Evolutionary conservation across 129 eudicot species (phyloP).

Genomic region (sunflower (Helianthus annuus)): DNA sequence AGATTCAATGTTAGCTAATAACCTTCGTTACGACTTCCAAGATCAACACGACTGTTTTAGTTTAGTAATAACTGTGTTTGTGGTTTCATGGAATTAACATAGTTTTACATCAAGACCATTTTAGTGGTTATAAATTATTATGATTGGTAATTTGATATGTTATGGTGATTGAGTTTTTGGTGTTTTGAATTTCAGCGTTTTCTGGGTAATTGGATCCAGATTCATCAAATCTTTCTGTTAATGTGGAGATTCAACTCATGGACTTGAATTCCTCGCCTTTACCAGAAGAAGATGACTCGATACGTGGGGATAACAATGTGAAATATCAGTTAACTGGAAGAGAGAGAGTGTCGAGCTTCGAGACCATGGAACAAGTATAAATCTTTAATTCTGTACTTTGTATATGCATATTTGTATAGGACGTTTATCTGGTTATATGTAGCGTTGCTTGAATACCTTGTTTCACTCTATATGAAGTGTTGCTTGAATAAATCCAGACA

Average conservation of each 20-base stretch:
- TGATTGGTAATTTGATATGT: not conserved
- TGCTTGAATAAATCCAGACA: not conserved
- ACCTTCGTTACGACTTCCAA: not conserved
- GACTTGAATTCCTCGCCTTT: slow-evolving; percentile 67
- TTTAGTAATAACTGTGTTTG: not conserved
- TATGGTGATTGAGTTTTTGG: slow-evolving; percentile 18
- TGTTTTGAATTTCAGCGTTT: slow-evolving; percentile 22
- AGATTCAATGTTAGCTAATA: not conserved
- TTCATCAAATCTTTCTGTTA: slow-evolving; percentile 24
- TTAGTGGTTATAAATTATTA: not conserved
- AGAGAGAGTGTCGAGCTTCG: slow-evolving; percentile 32
- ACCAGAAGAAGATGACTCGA: slow-evolving; percentile 60
- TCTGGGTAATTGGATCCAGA: slow-evolving; percentile 21
- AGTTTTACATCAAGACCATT: not conserved
- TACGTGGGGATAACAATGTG: slow-evolving; percentile 28
- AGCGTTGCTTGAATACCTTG: not conserved
- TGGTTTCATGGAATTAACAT: not conserved
- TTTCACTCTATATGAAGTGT: not conserved
- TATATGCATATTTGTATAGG: slow-evolving; percentile 22
- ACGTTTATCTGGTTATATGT: not conserved
- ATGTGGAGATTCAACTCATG: slow-evolving; percentile 50
- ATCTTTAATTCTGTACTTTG: slow-evolving; percentile 7
- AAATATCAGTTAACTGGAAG: slow-evolving; percentile 35
- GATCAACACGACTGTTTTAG: not conserved
- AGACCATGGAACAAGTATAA: slow-evolving; percentile 42